Conservation (phyloP, 108 stramenopile genomes). For the Chaetoceros muelleri region DNA sequence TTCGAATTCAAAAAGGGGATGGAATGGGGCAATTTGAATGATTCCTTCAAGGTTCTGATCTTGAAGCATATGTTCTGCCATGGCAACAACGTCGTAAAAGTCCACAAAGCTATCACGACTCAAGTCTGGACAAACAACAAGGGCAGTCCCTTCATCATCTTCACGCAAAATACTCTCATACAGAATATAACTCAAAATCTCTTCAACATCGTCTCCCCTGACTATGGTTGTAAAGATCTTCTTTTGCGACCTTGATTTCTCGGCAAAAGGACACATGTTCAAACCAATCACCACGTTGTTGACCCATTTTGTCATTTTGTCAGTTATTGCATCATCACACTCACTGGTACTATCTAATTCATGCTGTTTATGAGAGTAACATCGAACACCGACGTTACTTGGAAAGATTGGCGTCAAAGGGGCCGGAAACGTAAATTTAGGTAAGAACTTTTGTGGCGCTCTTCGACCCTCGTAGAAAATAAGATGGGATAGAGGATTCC, state of each 20-base stretch:
- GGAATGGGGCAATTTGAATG: constrained; percentile 73
- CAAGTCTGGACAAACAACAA: constrained; percentile 65
- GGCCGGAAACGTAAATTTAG: no score
- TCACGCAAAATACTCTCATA: constrained; percentile 30
- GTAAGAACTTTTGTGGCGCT: no score
- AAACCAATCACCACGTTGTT: constrained; percentile 52
- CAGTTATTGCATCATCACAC: constrained; percentile 22
- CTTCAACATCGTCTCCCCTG: constrained; percentile 34
- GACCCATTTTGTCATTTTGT: constrained; percentile 49
- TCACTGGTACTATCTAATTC: no score
- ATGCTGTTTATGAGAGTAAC: no score
- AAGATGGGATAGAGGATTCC: no score
- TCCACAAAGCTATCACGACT: constrained; percentile 40
- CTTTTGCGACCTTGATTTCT: constrained; percentile 26
- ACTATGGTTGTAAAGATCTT: constrained; percentile 34
- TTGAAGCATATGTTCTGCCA: constrained; percentile 39
- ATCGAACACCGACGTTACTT: no score
- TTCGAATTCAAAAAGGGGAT: constrained; percentile 61
- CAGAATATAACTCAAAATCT: constrained; percentile 28
- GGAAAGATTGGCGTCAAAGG: no score
- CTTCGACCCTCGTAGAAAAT: no score
- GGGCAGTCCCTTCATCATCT: constrained; percentile 35
- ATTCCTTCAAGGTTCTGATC: constrained; percentile 31
- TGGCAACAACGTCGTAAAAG: constrained; percentile 39
- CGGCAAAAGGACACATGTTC: constrained; percentile 79